These are phyloP conservation scores for Paraconiothyrium brasiliense DNA, from an alignment of 2,329 filamentous ascomycete genomes.

Conservation along the genomic window DNA sequence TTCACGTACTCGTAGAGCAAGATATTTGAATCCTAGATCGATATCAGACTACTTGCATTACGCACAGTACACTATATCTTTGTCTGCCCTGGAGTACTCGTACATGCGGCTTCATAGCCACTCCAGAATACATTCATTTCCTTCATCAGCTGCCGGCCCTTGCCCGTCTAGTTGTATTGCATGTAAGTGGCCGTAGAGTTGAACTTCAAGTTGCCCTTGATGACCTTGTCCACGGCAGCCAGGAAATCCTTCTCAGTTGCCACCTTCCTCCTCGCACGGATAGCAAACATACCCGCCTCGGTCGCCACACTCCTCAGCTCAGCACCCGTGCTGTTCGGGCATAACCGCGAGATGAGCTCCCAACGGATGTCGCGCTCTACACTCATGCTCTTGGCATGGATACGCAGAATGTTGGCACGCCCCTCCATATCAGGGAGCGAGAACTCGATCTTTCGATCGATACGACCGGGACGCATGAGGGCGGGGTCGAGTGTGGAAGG, in stretches of 20 bases:
- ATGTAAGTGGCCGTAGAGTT: conserved; percentile 98
- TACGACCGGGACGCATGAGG: conserved; percentile 95
- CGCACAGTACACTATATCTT: conserved; percentile 14
- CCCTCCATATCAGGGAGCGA: conserved; percentile 96
- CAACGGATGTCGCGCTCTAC: conserved; percentile 98
- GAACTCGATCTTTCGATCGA: conserved; percentile 99
- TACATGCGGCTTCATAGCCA: conserved; percentile 11
- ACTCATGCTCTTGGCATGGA: conserved; percentile 99
- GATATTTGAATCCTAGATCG: background rate
- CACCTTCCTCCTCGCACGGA: conserved; percentile 93
- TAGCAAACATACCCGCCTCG: conserved; percentile 98
- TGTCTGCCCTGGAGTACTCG: conserved; percentile 5
- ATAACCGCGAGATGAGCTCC: conserved; percentile 97
- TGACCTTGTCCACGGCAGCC: conserved; percentile 98
- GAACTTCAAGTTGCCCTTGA: conserved; percentile 99
- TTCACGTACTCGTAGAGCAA: background rate
- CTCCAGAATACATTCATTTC: background rate
- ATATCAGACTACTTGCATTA: conserved; percentile 18
- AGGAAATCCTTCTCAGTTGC: conserved; percentile 99
- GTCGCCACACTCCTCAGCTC: conserved; percentile 97
- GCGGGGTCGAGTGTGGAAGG: conserved; percentile 96
- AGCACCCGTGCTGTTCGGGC: conserved; percentile 96
- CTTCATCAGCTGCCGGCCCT: background rate
- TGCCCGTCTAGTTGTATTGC: conserved; percentile 86
- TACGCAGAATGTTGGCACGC: conserved; percentile 94